Evolutionary conservation across 2,329 filamentous ascomycete species (phyloP).

Genomic region (Fusarium siculi): DNA sequence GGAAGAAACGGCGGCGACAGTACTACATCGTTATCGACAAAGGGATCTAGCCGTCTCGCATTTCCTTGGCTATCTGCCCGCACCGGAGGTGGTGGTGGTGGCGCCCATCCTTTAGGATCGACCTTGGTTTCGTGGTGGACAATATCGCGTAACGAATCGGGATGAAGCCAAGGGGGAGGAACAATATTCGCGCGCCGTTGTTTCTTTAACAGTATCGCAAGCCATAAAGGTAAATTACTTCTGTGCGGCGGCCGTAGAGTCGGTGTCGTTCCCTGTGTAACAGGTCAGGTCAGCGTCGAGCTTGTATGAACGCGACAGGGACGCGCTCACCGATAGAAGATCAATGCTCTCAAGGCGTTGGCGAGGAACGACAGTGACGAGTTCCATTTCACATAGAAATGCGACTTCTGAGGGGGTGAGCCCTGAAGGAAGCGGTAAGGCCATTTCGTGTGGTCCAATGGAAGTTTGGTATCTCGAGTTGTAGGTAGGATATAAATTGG

Average conservation of each 20-base stretch:
- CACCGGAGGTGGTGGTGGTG: conserved; percentile 74
- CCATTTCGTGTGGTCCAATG: conserved; percentile 51
- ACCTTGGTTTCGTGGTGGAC: conserved; percentile 83
- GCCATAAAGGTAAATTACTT: conserved; percentile 86
- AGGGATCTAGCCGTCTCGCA: conserved; percentile 49
- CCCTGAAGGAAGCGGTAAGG: conserved; percentile 61
- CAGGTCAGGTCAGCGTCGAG: conserved; percentile 32
- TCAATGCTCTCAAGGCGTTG: conserved; percentile 88
- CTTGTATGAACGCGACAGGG: conserved; percentile 27
- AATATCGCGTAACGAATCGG: conserved; percentile 78
- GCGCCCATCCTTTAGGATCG: conserved; percentile 78
- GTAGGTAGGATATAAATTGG: conserved; percentile 22
- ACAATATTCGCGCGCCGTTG: conserved; percentile 94
- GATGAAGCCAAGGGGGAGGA: conserved; percentile 87
- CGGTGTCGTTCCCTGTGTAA: conserved; percentile 77
- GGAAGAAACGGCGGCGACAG: conserved; percentile 81
- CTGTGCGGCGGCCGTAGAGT: conserved; percentile 83
- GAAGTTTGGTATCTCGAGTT: conserved; percentile 10
- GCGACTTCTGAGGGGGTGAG: conserved; percentile 89
- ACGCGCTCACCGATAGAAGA: conserved; percentile 79
- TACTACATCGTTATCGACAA: conserved; percentile 45
- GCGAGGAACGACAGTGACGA: conserved; percentile 90
- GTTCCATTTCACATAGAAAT: conserved; percentile 97
- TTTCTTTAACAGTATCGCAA: conserved; percentile 92
- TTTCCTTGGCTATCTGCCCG: conserved; percentile 60